Base-by-base conservation (phyloP, 345 rosid species). In the Aquilaria malaccensis region DNA sequence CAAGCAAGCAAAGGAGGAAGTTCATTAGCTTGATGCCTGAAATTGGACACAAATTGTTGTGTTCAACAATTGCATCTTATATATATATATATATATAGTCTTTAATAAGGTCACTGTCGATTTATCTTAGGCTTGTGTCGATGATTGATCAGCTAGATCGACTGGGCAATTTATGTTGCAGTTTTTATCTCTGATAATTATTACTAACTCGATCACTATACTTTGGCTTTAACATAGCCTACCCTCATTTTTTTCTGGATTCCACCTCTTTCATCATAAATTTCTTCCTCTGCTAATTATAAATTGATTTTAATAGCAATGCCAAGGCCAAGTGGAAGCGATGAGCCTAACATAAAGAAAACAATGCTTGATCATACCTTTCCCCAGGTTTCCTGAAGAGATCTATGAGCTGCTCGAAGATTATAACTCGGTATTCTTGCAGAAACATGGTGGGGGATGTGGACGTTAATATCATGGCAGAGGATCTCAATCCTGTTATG, bases 371-470 rank as follows among this genome's bases (percentile, higher is more conserved):
- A 50, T 52, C 62, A 7, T 76, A 86, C 96, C 96, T 83, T 83
- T 62, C 98, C 97, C 97, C 98, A 93, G 51, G 89, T 87, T 79
- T 84, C 79, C 76, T 84, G 94, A 68, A 89, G 78, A 59, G 96
- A 87, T 51, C 75, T 65, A 33, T 84, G 91, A 68, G 97, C 94
- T 53, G 80, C 83, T 14, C 77, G 82, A 52, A 93, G 83, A 66
- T 87, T 89, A 71, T 89, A 93, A 67, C 95, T 89, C 0, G 98
- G 90, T 78, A 93, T 93, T 71, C 88, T 84, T 5, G 97, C 67
- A 57, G 89, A 85, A 53, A 87, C 61, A 45, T 87, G 97, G 68
- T 89, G 98, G 0, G 96, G 85, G 30, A 89, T 80, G 75, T 93
- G 98, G 13, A 93, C 91, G 53, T 83, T 93, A 54, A 93, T 93